Evolutionary conservation across 441 rosid genomes (phyloP).

Genomic region (Croton laevigatus): DNA sequence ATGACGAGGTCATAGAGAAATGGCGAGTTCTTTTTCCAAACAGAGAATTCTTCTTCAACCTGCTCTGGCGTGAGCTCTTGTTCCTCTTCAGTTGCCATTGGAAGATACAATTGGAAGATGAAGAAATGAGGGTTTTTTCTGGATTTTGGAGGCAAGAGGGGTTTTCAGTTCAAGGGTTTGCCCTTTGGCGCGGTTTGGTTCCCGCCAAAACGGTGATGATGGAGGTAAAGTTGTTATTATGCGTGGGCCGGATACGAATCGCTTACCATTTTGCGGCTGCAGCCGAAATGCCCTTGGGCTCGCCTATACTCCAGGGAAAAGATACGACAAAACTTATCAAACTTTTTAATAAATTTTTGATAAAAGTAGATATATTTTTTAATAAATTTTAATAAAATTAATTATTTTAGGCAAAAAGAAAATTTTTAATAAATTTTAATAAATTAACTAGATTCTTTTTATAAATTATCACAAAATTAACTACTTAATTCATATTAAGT

Average conservation of each 20-base stretch:
- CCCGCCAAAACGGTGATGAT: constrained; percentile 33
- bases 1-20: constrained; percentile 82
- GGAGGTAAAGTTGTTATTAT: background rate
- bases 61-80: constrained; percentile 38
- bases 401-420: too few relatives aligned
- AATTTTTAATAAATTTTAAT: too few relatives aligned
- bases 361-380: too few relatives aligned
- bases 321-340: too few relatives aligned
- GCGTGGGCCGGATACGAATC: background rate
- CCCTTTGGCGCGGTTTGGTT: background rate
- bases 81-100: constrained; percentile 36
- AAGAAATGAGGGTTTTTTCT: background rate
- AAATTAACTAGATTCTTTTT: too few relatives aligned
- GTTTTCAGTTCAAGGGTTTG: background rate
- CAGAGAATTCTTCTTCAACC: constrained; percentile 68
- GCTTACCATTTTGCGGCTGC: too few relatives aligned
- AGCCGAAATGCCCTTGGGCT: too few relatives aligned
- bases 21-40: constrained; percentile 92
- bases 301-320: too few relatives aligned
- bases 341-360: too few relatives aligned
- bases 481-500: too few relatives aligned
- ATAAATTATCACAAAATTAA: too few relatives aligned
- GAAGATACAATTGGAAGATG: background rate
- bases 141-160: background rate
- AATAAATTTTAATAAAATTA: too few relatives aligned